Evolutionary conservation across 2,329 filamentous ascomycete species (phyloP).

Genomic region (Aspergillus piperis): DNA sequence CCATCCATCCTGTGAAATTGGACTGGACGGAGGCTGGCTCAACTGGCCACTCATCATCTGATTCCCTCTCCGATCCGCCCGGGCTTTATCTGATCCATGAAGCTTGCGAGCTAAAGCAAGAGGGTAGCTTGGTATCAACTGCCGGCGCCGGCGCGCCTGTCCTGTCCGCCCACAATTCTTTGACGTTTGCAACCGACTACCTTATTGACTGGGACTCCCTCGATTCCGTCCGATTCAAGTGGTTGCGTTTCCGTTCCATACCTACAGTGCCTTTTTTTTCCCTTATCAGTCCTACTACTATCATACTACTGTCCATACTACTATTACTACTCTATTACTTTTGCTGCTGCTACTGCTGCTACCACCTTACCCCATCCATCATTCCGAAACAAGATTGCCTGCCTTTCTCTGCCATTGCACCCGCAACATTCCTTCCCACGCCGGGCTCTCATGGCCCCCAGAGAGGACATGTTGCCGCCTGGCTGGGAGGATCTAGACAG

Average conservation of each 20-base stretch:
- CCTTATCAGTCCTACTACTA: too few relatives aligned
- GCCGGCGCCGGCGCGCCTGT: conserved; percentile 19
- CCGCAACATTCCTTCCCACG: conserved; percentile 33
- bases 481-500: conserved; percentile 45
- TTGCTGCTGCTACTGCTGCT: too few relatives aligned
- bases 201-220: conserved; percentile 7
- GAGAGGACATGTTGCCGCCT: conserved; percentile 44
- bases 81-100: not conserved
- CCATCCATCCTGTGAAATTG: too few relatives aligned
- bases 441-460: conserved; percentile 42
- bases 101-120: not conserved
- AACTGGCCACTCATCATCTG: too few relatives aligned
- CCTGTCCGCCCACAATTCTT: conserved; percentile 17
- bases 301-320: too few relatives aligned
- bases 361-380: not conserved
- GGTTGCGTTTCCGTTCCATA: not conserved
- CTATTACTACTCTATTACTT: too few relatives aligned
- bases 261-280: not conserved
- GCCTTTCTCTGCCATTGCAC: conserved; percentile 1
- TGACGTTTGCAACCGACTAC: conserved; percentile 16
- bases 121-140: conserved; percentile 21
- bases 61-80: conserved; percentile 3
- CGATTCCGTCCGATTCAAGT: conserved; percentile 4
- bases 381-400: not conserved
- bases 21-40: too few relatives aligned